phyloP scores from a whole-genome alignment of 371 early-diverging fungal genomes.

The Capillidium rhysosporum region DNA sequence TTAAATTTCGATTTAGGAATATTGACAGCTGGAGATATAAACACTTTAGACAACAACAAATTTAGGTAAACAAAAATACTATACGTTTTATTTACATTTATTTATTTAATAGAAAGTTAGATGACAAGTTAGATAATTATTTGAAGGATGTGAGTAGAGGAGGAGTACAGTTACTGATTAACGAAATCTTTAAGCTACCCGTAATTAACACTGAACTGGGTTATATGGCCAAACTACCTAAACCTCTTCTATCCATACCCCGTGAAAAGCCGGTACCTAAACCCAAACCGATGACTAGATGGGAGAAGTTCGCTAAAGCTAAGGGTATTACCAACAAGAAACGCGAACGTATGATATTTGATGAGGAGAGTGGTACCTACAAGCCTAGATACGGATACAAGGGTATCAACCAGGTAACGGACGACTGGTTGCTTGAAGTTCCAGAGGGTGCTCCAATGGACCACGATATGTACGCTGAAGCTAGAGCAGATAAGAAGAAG shows the following conservation, averaged over 20 bases:
- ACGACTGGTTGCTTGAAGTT: conserved; percentile 87
- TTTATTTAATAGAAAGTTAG: not conserved
- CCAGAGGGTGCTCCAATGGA: conserved; percentile 56
- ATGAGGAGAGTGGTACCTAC: conserved; percentile 75
- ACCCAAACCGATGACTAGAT: conserved; percentile 75
- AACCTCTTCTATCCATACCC: conserved; percentile 39
- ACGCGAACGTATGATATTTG: conserved; percentile 60
- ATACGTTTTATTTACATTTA: not conserved
- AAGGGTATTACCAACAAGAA: conserved; percentile 93
- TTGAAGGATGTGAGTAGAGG: conserved; percentile 57
- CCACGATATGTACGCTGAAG: conserved; percentile 64
- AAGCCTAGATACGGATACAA: conserved; percentile 84
- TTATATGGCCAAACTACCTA: conserved; percentile 64
- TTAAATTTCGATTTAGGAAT: conserved; percentile 70
- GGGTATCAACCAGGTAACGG: conserved; percentile 49
- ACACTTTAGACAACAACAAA: conserved; percentile 42
- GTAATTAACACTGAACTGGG: conserved; percentile 48
- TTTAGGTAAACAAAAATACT: conserved; percentile 20
- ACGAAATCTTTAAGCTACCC: conserved; percentile 69
- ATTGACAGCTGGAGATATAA: conserved; percentile 57
- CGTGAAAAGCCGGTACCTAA: conserved; percentile 85
- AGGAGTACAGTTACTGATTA: conserved; percentile 68
- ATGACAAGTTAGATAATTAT: conserved; percentile 29
- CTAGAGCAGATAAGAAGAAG: conserved; percentile 62
- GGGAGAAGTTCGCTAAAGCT: conserved; percentile 98